Evolutionary conservation across 768 basidiomycete genomes (phyloP), one percentile per base, ranked within the genome.

Genomic region (Asterophora lycoperdoides): DNA sequence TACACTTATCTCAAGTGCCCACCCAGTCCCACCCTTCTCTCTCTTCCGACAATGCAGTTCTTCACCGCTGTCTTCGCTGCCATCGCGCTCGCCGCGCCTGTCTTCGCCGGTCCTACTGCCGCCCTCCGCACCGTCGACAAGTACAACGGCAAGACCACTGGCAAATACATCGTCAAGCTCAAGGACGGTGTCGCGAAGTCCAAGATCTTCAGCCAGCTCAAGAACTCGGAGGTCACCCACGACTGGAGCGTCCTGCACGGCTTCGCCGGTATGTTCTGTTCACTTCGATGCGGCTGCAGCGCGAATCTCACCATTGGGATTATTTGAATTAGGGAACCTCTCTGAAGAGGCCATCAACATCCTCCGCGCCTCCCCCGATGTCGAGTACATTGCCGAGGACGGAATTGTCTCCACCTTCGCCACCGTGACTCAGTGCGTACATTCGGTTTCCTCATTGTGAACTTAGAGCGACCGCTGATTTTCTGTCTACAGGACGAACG

Each of bases 171-270:
- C 41, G 61, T 68, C 50, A 63, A 61, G 40, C 48, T 70, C 35
- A 70, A 66, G 57, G 51, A 58, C 6, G 68, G 67, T 8, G 62
- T 56, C 13, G 49, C 61, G n/a, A 63, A 56, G 39, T 35, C 33
- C 23, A 48, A 42, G 41, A 45, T 64, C 32, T 19, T 62, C 36
- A 44, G 42, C 37, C 37, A 15, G 17, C 23, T n/a, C 15, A 32
- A 38, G 47, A 38, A 28, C 20, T 34, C 18, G 6, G 44, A 41
- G 15, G 44, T 50, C 11, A 53, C 46, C n/a, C 49, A 59, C 29
- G 59, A 66, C 11, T 68, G 60, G 60, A 56, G 57, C 1, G 33
- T 60, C 38, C 48, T 68, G 40, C 63, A 67, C 33, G 66, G 66
- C 20, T 64, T 70, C 44, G 64, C 66, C 18, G 60, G 66, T 64